Conservation (phyloP, 805 yeast genomes). For the Candida sanyiensis region DNA sequence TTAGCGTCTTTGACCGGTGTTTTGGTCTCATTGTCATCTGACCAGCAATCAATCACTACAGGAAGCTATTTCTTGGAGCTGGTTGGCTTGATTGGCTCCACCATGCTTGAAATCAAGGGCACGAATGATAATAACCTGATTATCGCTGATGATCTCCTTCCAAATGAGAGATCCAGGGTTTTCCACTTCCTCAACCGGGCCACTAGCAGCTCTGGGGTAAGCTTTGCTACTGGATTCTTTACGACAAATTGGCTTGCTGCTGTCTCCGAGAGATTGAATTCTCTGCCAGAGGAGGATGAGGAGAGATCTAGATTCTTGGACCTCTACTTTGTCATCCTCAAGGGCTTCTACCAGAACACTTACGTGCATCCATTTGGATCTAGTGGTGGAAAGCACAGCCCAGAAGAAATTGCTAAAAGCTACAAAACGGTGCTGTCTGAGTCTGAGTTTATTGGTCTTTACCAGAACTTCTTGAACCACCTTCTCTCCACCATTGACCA, state of each 20-base stretch:
- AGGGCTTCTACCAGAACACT: constrained; percentile 5
- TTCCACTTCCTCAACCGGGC: constrained; percentile 4
- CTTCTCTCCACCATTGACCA: constrained; percentile 44
- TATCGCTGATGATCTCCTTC: background rate
- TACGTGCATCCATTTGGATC: background rate
- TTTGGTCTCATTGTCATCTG: constrained; percentile 9
- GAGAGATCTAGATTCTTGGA: background rate
- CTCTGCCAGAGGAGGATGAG: background rate
- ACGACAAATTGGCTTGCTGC: constrained; percentile 20
- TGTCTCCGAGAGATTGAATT: background rate
- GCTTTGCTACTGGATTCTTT: constrained; percentile 12
- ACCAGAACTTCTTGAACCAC: constrained; percentile 48
- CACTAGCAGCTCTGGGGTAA: background rate
- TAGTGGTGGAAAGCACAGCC: background rate
- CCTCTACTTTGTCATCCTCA: background rate
- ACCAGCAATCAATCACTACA: constrained; percentile 30
- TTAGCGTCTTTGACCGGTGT: constrained; percentile 34
- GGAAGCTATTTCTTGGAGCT: constrained; percentile 54
- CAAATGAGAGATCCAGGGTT: constrained; percentile 4
- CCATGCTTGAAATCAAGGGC: constrained; percentile 35
- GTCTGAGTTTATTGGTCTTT: constrained; percentile 27
- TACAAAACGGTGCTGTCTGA: constrained; percentile 8
- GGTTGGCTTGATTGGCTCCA: constrained; percentile 55
- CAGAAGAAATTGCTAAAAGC: background rate
- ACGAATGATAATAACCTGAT: constrained; percentile 8